These are phyloP conservation scores for Ajuga chamaepitys DNA, from an alignment of 257 asterid species.

Conservation along the genomic window DNA sequence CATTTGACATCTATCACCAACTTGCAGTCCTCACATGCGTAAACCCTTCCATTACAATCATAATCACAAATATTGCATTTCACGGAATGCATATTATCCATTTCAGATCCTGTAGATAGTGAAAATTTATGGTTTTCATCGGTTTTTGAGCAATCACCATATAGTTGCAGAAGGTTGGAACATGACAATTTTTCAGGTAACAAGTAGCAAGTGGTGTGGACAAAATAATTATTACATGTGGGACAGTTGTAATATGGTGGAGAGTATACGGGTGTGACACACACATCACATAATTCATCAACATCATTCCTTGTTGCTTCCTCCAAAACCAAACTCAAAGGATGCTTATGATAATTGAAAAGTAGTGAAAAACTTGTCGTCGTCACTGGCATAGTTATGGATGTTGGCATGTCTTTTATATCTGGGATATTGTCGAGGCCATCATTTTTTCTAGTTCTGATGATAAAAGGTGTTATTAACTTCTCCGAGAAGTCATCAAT, in stretches of 20 bases:
- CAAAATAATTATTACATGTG: neutral
- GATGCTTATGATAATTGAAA: conserved; percentile 2
- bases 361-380: no score
- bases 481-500: neutral
- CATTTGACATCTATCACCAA: neutral
- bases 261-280: neutral
- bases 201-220: neutral
- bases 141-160: neutral
- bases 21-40: neutral
- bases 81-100: neutral
- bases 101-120: neutral
- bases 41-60: neutral
- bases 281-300: neutral
- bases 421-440: neutral
- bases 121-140: neutral
- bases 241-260: conserved; percentile 2
- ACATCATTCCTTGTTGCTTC: neutral
- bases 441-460: neutral
- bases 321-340: neutral
- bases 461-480: conserved; percentile 1
- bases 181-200: neutral
- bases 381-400: neutral
- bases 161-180: neutral
- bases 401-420: neutral
- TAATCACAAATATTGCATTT: neutral